Evolutionary conservation across 768 basidiomycete genomes (phyloP).

Genomic region (Coprinopsis marcescibilis): DNA sequence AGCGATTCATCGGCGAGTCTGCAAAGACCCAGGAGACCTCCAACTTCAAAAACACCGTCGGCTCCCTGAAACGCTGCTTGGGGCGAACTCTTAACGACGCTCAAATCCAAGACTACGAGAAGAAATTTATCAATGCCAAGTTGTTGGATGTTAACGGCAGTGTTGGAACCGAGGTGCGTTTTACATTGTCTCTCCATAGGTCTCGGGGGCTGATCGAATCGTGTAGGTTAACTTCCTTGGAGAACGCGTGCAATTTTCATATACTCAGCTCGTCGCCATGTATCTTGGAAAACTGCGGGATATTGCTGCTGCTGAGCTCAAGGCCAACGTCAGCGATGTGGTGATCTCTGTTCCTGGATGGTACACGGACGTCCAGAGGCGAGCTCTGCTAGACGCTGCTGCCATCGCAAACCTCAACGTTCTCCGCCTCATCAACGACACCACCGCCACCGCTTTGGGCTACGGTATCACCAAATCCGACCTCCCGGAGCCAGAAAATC

Average conservation of each 20-base stretch:
- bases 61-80: constrained; percentile 84
- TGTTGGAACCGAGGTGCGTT: constrained; percentile 79
- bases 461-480: constrained; percentile 99
- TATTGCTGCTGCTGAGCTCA: constrained; percentile 80
- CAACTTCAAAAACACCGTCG: constrained; percentile 97
- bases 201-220: constrained; percentile 9
- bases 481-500: constrained; percentile 76
- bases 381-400: constrained; percentile 87
- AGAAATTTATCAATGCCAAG: constrained; percentile 84
- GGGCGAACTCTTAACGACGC: constrained; percentile 77
- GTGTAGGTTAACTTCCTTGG: constrained; percentile 83
- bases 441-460: constrained; percentile 91
- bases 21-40: constrained; percentile 98
- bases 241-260: constrained; percentile 72
- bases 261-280: constrained; percentile 87
- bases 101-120: constrained; percentile 79
- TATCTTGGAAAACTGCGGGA: constrained; percentile 90
- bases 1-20: constrained; percentile 87
- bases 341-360: constrained; percentile 96
- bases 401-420: constrained; percentile 83
- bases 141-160: constrained; percentile 80
- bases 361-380: constrained; percentile 92
- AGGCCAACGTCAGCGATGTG: constrained; percentile 80
- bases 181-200: not conserved
- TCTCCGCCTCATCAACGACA: constrained; percentile 95